Base-by-base conservation (phyloP, 352 stramenopile genomes). In the Phytophthora pini region DNA sequence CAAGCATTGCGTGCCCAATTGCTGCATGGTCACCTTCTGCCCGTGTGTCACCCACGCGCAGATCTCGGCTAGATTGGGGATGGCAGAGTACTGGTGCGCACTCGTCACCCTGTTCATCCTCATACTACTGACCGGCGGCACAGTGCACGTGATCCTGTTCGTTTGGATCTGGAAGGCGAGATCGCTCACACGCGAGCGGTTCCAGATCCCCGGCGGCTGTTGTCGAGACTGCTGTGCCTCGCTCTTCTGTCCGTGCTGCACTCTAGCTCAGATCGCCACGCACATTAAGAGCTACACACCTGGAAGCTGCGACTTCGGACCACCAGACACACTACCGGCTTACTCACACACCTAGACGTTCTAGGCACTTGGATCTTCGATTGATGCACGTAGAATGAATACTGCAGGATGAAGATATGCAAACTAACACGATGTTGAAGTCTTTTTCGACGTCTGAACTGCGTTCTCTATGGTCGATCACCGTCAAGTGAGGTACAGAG, bases 241-340 rank as follows among this genome's bases (percentile, higher is more conserved):
- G 5, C 62, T 76, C 27, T 74, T 70, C 12, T 83, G 76, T 55
- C 61, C 52, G 13, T 70, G 68, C 52, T 85, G 77, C 61, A 74
- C 65, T 12, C 39, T 85, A 39, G 77, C 77, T 11, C 80, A 89
- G 53, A 80, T 87, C 53, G 75, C 77, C n/a, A 85, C 75, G 10
- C 80, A 89, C 45, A 68, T 79, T 45, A 78, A 84, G 61, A 85
- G 77, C 64, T 89, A 87, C 55, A 64, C 61, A 39, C 75, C 77
- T 29, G 77, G 75, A 11, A 72, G 64, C 32, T 89, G 77, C 56
- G 50, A 68, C 50, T 82, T 87, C 38, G 52, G 64, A 41, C 59
- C 69, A 9, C 55, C 58, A 31, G 74, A 84, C 24, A 76, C 63
- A 4, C 56, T 86, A 27, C 63, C 70, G 13, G 8, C 65, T 1